Conservation (phyloP, 305 asterid genomes). For the Fraxinus nigra region DNA sequence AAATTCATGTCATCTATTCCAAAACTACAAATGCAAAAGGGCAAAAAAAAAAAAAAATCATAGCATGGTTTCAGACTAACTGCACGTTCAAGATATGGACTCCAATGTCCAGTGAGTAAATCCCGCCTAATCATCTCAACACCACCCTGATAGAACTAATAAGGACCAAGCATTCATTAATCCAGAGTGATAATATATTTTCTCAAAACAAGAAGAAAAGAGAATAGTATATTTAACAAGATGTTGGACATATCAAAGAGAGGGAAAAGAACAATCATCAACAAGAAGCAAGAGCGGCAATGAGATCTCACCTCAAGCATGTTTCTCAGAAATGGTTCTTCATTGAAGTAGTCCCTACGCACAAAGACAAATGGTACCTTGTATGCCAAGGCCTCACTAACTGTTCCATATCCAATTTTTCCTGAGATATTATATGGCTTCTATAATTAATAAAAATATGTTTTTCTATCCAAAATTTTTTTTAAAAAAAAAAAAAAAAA, state of each 20-base stretch:
- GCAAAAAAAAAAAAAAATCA: slow-evolving; percentile 16
- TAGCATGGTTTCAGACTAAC: slow-evolving; percentile 80
- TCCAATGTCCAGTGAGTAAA: slow-evolving; percentile 96
- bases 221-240: not conserved
- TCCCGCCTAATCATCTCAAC: slow-evolving; percentile 99
- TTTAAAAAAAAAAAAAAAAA: not conserved
- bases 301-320: slow-evolving; percentile 82
- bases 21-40: not conserved
- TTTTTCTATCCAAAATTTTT: not conserved
- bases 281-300: not conserved
- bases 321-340: slow-evolving; percentile 96
- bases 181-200: not conserved
- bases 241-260: not conserved
- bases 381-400: slow-evolving; percentile 92
- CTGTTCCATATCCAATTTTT: slow-evolving; percentile 98
- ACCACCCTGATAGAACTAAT: slow-evolving; percentile 83
- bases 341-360: slow-evolving; percentile 96
- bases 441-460: not conserved
- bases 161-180: slow-evolving; percentile 14
- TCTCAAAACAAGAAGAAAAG: not conserved
- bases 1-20: not conserved
- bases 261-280: not conserved
- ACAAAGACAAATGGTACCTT: slow-evolving; percentile 96
- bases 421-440: slow-evolving; percentile 44
- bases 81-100: slow-evolving; percentile 92